Base-by-base conservation (phyloP, 441 rosid genomes). In the Pelargonium citronellum region DNA sequence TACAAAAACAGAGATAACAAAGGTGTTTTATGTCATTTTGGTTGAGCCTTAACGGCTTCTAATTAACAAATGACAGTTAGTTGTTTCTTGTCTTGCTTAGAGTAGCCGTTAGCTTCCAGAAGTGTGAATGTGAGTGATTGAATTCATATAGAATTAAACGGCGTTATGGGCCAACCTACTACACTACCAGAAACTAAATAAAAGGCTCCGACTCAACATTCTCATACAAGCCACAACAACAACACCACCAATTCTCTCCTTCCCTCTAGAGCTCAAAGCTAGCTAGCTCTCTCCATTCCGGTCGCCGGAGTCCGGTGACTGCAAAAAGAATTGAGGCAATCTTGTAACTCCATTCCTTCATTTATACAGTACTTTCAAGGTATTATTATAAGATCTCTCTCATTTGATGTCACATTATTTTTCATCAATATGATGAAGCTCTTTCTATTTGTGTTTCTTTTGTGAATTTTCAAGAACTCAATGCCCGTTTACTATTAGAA, bases 151-250 rank as follows among this genome's bases (percentile, higher is more conserved):
- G 53, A 77, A 60, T 62, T 64, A 62, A 73, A 64, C 41, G 9
- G 70, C 68, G 84, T 79, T 82, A 51, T 84, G 87, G 82, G 0
- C 87, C 87, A 83, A 82, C 77, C 85, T 64, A 44, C 30, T 47
- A 41, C 2, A 2, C 5, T 13, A 49, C 67, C 69, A 61, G 30
- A 65, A 16, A 74, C 1, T 44, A 77, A 61, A 72, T 77, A 80
- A 72, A 79, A 76, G 65, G 71, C 6, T 60, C 27, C 70, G 37
- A 68, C 61, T 41, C 78, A 71, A 22, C 79, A 68, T 82, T 79
- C 78, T 79, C 78, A 75, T 46, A 69, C 84, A 85, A 77, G 77
- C 85, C 69, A 11, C 73, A 5, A n/a, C n/a, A 57, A 9, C 61
- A 27, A 46, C 74, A 49, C 17, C 15, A 49, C 4, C 3, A 17